phyloP scores from a whole-genome alignment of 108 stramenopile species.

The Nitzschia sp. region DNA sequence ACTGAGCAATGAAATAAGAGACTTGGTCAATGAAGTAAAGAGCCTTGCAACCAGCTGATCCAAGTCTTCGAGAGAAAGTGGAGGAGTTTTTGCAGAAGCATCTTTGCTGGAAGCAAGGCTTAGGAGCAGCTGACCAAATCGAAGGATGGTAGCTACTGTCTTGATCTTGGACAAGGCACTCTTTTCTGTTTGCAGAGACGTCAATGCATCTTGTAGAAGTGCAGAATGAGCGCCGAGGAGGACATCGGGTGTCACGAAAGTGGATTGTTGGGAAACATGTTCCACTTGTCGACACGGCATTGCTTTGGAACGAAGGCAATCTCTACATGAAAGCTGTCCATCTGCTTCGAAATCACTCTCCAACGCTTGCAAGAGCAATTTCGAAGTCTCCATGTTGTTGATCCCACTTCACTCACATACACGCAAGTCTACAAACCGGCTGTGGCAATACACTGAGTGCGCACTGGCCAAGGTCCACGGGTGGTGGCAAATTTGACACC shows the following conservation, averaged over 20 bases:
- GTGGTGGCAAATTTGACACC: too few relatives aligned
- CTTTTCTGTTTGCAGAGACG: background rate
- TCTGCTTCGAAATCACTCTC: background rate
- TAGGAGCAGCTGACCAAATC: constrained; percentile 6
- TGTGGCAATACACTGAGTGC: too few relatives aligned
- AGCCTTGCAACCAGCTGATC: background rate
- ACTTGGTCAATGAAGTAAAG: background rate
- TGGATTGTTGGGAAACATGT: background rate
- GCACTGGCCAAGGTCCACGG: too few relatives aligned
- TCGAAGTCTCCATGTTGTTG: background rate
- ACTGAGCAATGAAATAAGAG: background rate
- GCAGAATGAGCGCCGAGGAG: constrained; percentile 6
- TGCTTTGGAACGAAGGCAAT: constrained; percentile 22
- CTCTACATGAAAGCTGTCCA: constrained; percentile 14
- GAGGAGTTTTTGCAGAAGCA: background rate
- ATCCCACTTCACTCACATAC: too few relatives aligned
- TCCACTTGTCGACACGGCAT: constrained; percentile 1
- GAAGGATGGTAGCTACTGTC: constrained; percentile 4
- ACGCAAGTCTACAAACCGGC: too few relatives aligned
- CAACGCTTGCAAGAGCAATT: background rate
- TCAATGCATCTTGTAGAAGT: background rate
- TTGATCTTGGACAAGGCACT: constrained; percentile 5
- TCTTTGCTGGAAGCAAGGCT: background rate
- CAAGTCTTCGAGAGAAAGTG: background rate
- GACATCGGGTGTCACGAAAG: background rate